Evolutionary conservation across 345 rosid genomes (phyloP), one percentile per base, ranked within the genome.

Genomic region (Brassica juncea): DNA sequence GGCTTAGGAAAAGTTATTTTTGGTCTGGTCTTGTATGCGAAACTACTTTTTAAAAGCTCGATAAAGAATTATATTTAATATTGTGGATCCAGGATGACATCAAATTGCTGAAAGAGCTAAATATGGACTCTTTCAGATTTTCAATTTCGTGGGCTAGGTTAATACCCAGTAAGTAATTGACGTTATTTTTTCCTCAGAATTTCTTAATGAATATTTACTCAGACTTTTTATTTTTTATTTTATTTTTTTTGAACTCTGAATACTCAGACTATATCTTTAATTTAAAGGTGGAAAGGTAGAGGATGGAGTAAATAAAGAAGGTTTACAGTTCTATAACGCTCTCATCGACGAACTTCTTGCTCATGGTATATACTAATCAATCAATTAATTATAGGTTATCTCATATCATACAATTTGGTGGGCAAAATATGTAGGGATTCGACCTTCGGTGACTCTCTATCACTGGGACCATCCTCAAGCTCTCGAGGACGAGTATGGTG

Each of bases 131-230:
- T 67, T 86, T 80, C 57, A 79, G 87, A 81, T 81, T 88, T 47
- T 88, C 89, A 1, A 84, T 88, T 16, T 85, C 89, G 3, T 86
- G 91, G 89, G 57, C 88, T 7, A 74, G 88, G 81, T 57, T 86
- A 54, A 39, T 85, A 55, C 89, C 90, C 1, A 68, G 90, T 85
- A 79, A 73, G 79, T 67, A 49, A n/a, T 14, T 5, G 5, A 35
- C 5, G 3, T 23, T 60, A 6, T 19, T 3, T 60, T 37, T 23
- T 3, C 4, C 62, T 2, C 10, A 59, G 14, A 57, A 34, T 58
- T 58, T 32, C 21, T 60, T 7, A 37, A 34, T 12, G 27, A 35
- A 34, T 23, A 19, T 21, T 60, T 72, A 8, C 3, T 35, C 2
- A 34, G 14, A 64, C 39, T 32, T 19, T 19, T 19, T 19, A 19